A percentile compares a stretch with the other conserved stretches of the same genome.
phyloP scores from a whole-genome alignment of 805 yeast genomes.

The Dipodascopsis uninucleata region DNA sequence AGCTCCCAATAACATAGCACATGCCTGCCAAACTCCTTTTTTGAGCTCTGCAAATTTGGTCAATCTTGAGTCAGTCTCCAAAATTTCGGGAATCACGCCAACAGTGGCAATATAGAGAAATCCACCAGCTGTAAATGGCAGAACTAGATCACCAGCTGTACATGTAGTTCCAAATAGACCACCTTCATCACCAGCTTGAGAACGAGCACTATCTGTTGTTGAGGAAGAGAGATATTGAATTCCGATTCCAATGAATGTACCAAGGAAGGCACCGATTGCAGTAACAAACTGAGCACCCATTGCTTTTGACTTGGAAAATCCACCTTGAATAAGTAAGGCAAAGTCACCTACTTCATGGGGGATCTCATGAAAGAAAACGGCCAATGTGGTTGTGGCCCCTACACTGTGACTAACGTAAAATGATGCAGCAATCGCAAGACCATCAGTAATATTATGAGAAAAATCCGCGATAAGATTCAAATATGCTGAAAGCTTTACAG shows the following conservation, averaged over 20 bases:
- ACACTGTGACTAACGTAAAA: conserved; percentile 56
- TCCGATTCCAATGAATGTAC: conserved; percentile 61
- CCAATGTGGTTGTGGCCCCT: conserved; percentile 67
- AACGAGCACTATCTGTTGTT: conserved; percentile 19
- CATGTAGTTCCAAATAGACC: conserved; percentile 54
- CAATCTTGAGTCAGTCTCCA: conserved; percentile 42
- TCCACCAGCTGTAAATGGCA: conserved; percentile 76
- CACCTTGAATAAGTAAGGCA: conserved; percentile 66
- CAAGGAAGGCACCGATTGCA: conserved; percentile 60
- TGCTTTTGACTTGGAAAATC: conserved; percentile 63
- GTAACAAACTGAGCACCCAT: conserved; percentile 64
- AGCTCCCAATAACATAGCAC: conserved; percentile 52
- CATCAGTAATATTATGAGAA: conserved; percentile 73
- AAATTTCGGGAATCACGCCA: conserved; percentile 70
- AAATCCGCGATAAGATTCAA: conserved; percentile 67
- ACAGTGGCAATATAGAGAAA: conserved; percentile 69
- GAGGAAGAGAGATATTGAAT: conserved; percentile 35
- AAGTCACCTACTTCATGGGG: conserved; percentile 83
- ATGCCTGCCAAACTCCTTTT: conserved; percentile 46
- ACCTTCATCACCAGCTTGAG: conserved; percentile 1
- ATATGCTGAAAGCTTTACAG: conserved; percentile 51
- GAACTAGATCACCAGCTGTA: conserved; percentile 48
- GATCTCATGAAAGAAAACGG: conserved; percentile 71
- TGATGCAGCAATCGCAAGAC: conserved; percentile 68
- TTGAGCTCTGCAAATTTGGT: conserved; percentile 41